Percentiles rank a stretch among this genome's conserved stretches.
Conservation (phyloP, 768 basidiomycete genomes). For the Dioszegia hungarica region DNA sequence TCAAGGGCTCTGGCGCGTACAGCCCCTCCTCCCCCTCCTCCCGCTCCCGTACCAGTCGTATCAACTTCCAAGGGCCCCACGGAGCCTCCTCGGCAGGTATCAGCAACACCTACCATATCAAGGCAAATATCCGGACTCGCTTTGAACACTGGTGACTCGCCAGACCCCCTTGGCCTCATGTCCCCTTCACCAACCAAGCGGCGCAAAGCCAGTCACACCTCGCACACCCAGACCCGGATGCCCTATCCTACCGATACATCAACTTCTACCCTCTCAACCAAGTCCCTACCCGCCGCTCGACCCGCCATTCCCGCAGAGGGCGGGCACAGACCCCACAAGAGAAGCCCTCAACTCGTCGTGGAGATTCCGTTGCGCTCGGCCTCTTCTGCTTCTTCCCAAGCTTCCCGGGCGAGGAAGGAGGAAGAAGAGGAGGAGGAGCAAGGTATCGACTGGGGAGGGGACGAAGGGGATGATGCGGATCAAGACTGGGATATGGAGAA, state of each 20-base stretch:
- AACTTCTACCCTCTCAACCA: not conserved
- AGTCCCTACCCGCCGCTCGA: not conserved
- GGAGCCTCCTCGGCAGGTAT: constrained; percentile 6
- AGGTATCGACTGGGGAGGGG: constrained; percentile 31
- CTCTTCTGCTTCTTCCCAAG: not conserved
- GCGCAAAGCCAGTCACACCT: constrained; percentile 1
- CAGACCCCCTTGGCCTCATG: constrained; percentile 22
- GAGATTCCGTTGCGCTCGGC: constrained; percentile 3
- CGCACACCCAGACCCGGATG: not conserved
- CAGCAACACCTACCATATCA: constrained; percentile 26
- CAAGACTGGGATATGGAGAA: not conserved
- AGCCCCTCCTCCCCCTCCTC: not conserved
- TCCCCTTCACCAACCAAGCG: constrained; percentile 36
- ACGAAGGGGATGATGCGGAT: no score
- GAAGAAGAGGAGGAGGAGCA: constrained; percentile 29
- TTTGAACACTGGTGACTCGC: constrained; percentile 19
- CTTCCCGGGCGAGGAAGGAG: not conserved
- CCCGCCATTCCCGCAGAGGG: not conserved
- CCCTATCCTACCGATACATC: not conserved
- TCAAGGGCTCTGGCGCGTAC: not conserved
- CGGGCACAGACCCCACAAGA: not conserved
- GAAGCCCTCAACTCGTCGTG: not conserved
- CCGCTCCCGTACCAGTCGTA: not conserved
- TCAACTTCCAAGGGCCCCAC: not conserved
- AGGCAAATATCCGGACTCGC: constrained; percentile 17